These are phyloP conservation scores for Aspergillus bombycis DNA, from an alignment of 2,329 filamentous ascomycete genomes.

Conservation along the genomic window DNA sequence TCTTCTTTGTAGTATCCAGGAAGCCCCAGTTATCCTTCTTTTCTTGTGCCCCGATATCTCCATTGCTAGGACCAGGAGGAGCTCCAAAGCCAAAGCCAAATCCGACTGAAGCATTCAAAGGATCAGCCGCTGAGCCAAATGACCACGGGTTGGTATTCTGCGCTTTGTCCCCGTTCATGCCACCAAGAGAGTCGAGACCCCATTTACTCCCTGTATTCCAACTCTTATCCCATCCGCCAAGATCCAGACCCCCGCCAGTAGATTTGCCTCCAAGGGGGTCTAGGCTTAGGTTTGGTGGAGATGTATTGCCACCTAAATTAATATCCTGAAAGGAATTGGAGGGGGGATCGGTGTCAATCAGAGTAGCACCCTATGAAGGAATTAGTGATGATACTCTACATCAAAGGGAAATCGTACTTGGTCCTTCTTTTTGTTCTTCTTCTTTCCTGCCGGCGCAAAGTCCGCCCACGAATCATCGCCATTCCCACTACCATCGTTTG, in stretches of 20 bases:
- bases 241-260: conserved; percentile 44
- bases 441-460: conserved; percentile 54
- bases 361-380: conserved; percentile 31
- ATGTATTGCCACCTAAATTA: conserved; percentile 64
- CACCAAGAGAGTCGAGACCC: conserved; percentile 45
- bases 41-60: conserved; percentile 41
- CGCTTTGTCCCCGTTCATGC: conserved; percentile 32
- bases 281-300: conserved; percentile 61
- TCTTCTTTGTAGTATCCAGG: conserved; percentile 45
- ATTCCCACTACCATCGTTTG: conserved; percentile 46
- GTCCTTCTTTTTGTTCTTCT: conserved; percentile 62
- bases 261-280: conserved; percentile 49
- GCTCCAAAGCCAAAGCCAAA: conserved; percentile 48
- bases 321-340: conserved; percentile 68
- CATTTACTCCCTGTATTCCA: conserved; percentile 59
- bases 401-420: conserved; percentile 46
- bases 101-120: conserved; percentile 37
- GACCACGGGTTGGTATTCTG: conserved; percentile 48
- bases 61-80: conserved; percentile 38
- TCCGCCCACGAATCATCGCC: conserved; percentile 57
- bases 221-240: conserved; percentile 64
- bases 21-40: conserved; percentile 46
- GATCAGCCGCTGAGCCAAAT: conserved; percentile 38
- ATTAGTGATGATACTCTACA: not conserved
- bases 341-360: conserved; percentile 40